Evolutionary conservation across 352 stramenopile species (phyloP).

Genomic region (Phytophthora megakarya): DNA sequence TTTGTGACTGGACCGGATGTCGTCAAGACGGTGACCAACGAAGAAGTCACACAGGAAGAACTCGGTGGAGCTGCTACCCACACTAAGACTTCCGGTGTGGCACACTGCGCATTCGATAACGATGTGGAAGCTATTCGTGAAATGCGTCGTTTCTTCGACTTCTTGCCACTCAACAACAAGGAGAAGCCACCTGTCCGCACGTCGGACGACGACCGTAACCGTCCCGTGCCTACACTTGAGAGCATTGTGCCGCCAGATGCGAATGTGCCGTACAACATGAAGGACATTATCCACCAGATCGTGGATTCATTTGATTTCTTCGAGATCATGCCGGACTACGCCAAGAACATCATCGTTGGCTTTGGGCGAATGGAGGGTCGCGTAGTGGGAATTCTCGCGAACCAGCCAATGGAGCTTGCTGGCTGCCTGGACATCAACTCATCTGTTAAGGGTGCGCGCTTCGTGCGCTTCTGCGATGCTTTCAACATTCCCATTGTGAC

Average conservation of each 20-base stretch:
- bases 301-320: conserved; percentile 97
- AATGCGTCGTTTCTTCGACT: conserved; percentile 95
- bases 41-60: conserved; percentile 95
- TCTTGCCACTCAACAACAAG: conserved; percentile 95
- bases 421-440: conserved; percentile 98
- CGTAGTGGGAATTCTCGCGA: conserved; percentile 97
- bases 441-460: conserved; percentile 96
- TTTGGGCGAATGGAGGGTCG: conserved; percentile 97
- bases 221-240: conserved; percentile 86
- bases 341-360: conserved; percentile 97
- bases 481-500: conserved; percentile 99
- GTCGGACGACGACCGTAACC: conserved; percentile 90
- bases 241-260: conserved; percentile 96
- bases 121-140: conserved; percentile 95
- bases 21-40: conserved; percentile 98
- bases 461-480: conserved; percentile 97
- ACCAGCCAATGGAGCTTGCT: conserved; percentile 97
- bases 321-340: conserved; percentile 97
- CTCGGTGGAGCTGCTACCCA: conserved; percentile 95
- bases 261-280: conserved; percentile 99
- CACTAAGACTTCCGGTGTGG: conserved; percentile 95
- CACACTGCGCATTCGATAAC: conserved; percentile 96
- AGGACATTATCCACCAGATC: conserved; percentile 94
- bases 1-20: conserved; percentile 99
- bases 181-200: conserved; percentile 76